A percentile compares a stretch with the other conserved stretches of the same genome.
phyloP scores from a whole-genome alignment of 176 grass and related monocot genomes.

The Paspalum notatum region DNA sequence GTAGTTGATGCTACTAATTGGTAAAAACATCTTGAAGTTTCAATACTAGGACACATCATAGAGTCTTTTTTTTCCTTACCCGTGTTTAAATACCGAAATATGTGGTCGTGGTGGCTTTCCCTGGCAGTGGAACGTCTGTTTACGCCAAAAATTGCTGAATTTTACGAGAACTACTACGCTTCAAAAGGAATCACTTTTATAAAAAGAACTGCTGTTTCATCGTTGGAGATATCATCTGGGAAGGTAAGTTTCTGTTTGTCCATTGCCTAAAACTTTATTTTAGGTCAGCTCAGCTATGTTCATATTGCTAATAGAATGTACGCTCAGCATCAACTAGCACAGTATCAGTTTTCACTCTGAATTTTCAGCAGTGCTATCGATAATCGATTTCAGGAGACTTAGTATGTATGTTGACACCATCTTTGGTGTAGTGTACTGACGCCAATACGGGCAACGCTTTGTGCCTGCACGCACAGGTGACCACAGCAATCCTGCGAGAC shows the following conservation, averaged over 20 bases:
- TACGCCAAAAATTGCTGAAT: conserved; percentile 71
- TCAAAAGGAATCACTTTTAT: conserved; percentile 79
- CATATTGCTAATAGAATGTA: background rate
- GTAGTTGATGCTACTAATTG: conserved; percentile 27
- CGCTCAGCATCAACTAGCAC: background rate
- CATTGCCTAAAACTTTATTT: background rate
- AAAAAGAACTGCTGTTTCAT: conserved; percentile 60
- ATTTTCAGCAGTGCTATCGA: background rate
- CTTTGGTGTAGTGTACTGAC: background rate
- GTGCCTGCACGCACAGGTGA: conserved; percentile 53
- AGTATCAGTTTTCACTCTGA: background rate
- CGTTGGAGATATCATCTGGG: conserved; percentile 57
- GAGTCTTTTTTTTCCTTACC: background rate
- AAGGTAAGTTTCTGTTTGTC: conserved; percentile 42
- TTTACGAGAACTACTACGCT: conserved; percentile 79
- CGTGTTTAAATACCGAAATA: background rate
- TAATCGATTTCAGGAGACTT: background rate
- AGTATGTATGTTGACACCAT: background rate
- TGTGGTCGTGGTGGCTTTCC: background rate
- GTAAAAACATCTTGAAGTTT: background rate
- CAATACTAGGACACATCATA: background rate
- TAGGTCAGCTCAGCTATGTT: background rate
- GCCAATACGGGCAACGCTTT: background rate
- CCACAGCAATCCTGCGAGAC: conserved; percentile 62
- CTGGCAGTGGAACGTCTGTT: conserved; percentile 76